phyloP scores from a whole-genome alignment of 1,284 basidiomycete genomes.

The Kwoniella shivajii region DNA sequence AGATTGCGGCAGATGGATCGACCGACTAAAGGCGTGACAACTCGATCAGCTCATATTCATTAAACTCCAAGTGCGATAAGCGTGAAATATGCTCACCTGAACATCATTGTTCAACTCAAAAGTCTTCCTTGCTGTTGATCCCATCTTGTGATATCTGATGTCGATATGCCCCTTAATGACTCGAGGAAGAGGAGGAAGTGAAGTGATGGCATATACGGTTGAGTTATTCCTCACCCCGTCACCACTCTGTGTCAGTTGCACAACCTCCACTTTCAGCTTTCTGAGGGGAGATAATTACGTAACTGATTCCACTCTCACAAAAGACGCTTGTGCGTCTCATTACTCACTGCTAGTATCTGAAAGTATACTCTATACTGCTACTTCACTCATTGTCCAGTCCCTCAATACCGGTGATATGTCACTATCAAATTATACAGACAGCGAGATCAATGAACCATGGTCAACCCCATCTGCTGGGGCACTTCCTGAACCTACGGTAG shows the following conservation, averaged over 20 bases:
- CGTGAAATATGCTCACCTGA: conserved; percentile 26
- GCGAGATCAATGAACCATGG: conserved; percentile 12
- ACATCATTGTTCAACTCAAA: conserved; percentile 85
- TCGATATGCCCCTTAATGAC: not conserved
- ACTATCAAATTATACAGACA: conserved; percentile 2
- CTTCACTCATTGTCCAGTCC: not conserved
- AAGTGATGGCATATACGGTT: not conserved
- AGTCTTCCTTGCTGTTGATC: conserved; percentile 59
- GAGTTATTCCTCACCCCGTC: not conserved
- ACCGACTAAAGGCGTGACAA: conserved; percentile 23
- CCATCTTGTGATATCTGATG: conserved; percentile 6
- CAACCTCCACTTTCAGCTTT: not conserved
- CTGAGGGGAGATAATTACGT: not conserved
- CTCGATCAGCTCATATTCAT: conserved; percentile 1
- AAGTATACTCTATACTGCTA: too few species aligned
- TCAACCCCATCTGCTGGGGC: not conserved
- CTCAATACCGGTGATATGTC: conserved; percentile 7
- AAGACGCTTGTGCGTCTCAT: too few species aligned
- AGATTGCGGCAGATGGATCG: conserved; percentile 68
- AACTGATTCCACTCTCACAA: not conserved
- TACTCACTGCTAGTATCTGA: too few species aligned
- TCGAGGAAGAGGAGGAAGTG: not conserved
- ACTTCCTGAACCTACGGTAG: conserved; percentile 33
- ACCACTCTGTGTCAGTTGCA: not conserved
- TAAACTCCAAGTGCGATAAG: not conserved